phyloP scores from a whole-genome alignment of 2,329 filamentous ascomycete genomes.

The Lachnellula cervina region DNA sequence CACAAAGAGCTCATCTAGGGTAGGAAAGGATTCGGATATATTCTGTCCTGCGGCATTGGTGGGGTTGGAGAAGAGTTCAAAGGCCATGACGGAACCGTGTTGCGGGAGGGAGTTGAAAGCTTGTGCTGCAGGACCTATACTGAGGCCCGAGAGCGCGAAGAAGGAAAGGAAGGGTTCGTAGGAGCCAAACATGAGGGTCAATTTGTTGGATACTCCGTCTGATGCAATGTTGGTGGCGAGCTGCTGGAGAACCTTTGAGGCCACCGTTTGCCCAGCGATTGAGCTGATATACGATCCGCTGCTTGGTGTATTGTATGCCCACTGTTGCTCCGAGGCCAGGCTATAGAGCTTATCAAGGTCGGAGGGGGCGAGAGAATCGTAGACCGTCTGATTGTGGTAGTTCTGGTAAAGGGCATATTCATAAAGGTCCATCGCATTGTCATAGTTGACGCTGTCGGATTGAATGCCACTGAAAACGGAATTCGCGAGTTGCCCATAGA shows the following conservation, averaged over 20 bases:
- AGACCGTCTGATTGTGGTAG: slow-evolving; percentile 44
- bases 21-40: slow-evolving; percentile 12
- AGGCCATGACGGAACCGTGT: slow-evolving; percentile 70
- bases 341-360: slow-evolving; percentile 49
- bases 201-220: slow-evolving; percentile 38
- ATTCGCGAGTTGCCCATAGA: slow-evolving; percentile 21
- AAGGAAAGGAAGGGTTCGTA: slow-evolving; percentile 52
- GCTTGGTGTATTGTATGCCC: slow-evolving; percentile 52
- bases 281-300: slow-evolving; percentile 45
- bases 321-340: slow-evolving; percentile 67
- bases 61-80: slow-evolving; percentile 56
- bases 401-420: slow-evolving; percentile 52
- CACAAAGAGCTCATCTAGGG: slow-evolving; percentile 39
- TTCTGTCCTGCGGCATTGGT: slow-evolving; percentile 30
- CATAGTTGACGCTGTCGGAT: slow-evolving; percentile 19
- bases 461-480: slow-evolving; percentile 18
- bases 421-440: slow-evolving; percentile 54
- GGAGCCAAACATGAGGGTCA: slow-evolving; percentile 51
- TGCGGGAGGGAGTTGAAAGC: slow-evolving; percentile 50
- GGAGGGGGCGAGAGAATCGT: slow-evolving; percentile 37
- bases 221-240: slow-evolving; percentile 40
- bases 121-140: slow-evolving; percentile 37
- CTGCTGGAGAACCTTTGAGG: slow-evolving; percentile 39
- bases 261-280: slow-evolving; percentile 50
- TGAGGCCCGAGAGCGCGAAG: slow-evolving; percentile 44